phyloP scores from a whole-genome alignment of 2,329 filamentous ascomycete species.

The Exophiala dermatitidis region DNA sequence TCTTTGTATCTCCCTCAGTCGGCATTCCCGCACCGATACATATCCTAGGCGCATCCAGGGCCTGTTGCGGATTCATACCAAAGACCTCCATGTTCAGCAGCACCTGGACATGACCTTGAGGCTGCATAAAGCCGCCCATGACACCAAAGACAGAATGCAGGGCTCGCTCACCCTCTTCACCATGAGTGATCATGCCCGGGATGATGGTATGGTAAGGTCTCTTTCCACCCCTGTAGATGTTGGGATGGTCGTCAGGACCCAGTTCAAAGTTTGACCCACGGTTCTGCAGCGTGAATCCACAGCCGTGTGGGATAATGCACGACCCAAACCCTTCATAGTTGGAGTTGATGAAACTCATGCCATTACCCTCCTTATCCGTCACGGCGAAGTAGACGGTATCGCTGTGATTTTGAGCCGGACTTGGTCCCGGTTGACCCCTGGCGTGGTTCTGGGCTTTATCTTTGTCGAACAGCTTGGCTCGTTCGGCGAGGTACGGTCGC shows the following conservation, averaged over 20 bases:
- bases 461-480: conserved; percentile 56
- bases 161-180: conserved; percentile 49
- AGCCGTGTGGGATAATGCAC: conserved; percentile 72
- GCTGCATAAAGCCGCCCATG: conserved; percentile 99
- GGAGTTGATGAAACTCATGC: conserved; percentile 92
- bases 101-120: conserved; percentile 91
- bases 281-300: conserved; percentile 92
- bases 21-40: conserved; percentile 73
- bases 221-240: conserved; percentile 71
- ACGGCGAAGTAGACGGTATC: conserved; percentile 94
- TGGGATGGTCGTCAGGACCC: conserved; percentile 60
- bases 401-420: conserved; percentile 74
- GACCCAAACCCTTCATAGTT: conserved; percentile 86
- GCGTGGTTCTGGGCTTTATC: conserved; percentile 47
- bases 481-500: conserved; percentile 64
- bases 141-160: conserved; percentile 86
- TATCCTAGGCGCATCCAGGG: conserved; percentile 83
- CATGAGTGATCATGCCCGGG: conserved; percentile 77
- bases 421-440: conserved; percentile 54
- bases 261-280: conserved; percentile 79
- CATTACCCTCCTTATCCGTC: conserved; percentile 76
- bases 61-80: conserved; percentile 72
- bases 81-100: conserved; percentile 83
- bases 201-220: conserved; percentile 98
- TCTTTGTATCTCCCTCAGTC: conserved; percentile 5